These are phyloP conservation scores for Conidiobolus incongruus DNA, from an alignment of 371 early-diverging fungal genomes.

Conservation along the genomic window DNA sequence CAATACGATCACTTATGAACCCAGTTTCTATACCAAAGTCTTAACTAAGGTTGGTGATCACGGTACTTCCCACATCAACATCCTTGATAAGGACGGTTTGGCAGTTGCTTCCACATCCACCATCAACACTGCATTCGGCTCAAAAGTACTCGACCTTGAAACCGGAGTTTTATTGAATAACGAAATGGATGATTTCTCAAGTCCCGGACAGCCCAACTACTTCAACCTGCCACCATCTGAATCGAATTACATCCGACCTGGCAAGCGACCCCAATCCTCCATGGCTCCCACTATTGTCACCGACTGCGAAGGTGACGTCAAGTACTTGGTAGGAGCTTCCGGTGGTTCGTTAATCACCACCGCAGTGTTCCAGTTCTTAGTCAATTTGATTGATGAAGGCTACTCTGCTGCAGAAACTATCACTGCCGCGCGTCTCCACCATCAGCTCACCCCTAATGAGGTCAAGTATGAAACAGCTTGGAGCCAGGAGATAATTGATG, in stretches of 20 bases:
- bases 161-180: slow-evolving; percentile 96
- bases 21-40: slow-evolving; percentile 33
- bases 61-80: slow-evolving; percentile 95
- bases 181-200: slow-evolving; percentile 97
- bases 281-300: slow-evolving; percentile 74
- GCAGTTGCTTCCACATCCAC: slow-evolving; percentile 85
- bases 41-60: slow-evolving; percentile 63
- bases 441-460: slow-evolving; percentile 72
- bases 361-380: slow-evolving; percentile 44
- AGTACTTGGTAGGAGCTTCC: slow-evolving; percentile 69
- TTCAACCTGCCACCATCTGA: slow-evolving; percentile 70
- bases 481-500: too few species aligned
- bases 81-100: slow-evolving; percentile 62
- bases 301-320: slow-evolving; percentile 20
- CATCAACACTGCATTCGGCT: slow-evolving; percentile 86
- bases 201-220: slow-evolving; percentile 56
- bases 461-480: slow-evolving; percentile 12
- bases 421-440: slow-evolving; percentile 64
- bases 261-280: slow-evolving; percentile 89
- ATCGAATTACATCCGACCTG: slow-evolving; percentile 61
- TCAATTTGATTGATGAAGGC: slow-evolving; percentile 49
- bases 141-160: slow-evolving; percentile 71
- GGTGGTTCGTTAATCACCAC: slow-evolving; percentile 94
- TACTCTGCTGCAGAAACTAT: slow-evolving; percentile 49
- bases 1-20: slow-evolving; percentile 23